Evolutionary conservation across 768 basidiomycete genomes (phyloP).

Genomic region (Glaciozyma martinii): DNA sequence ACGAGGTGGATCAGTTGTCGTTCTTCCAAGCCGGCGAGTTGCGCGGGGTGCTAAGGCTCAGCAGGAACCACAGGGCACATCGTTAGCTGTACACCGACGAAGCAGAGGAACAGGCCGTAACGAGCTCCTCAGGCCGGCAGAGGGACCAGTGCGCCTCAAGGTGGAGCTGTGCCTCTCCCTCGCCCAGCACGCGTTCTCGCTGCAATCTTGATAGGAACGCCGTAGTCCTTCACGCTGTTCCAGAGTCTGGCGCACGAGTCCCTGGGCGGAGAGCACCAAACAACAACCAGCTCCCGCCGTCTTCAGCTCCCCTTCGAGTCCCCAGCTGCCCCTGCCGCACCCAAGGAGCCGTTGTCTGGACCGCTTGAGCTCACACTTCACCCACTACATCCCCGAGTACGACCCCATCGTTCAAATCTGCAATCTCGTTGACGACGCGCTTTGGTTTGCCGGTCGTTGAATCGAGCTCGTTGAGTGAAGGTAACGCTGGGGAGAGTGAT

Average conservation of each 20-base stretch:
- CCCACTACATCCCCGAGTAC: slow-evolving; percentile 62
- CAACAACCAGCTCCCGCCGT: not conserved
- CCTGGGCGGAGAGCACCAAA: no score
- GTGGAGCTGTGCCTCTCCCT: no score
- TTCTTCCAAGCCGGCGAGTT: slow-evolving; percentile 1
- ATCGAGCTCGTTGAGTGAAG: not conserved
- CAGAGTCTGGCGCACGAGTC: no score
- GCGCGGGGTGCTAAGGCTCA: not conserved
- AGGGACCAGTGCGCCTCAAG: no score
- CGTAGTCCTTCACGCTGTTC: no score
- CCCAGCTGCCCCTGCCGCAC: not conserved
- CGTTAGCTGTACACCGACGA: no score
- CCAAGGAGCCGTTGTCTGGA: slow-evolving; percentile 40
- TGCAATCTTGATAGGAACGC: no score
- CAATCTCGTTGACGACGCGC: slow-evolving; percentile 35
- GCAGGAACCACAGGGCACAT: not conserved
- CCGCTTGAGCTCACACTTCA: slow-evolving; percentile 13
- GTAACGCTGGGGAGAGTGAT: not conserved
- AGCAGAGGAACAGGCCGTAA: no score
- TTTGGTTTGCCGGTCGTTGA: not conserved
- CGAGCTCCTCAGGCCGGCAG: no score
- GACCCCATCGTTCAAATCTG: slow-evolving; percentile 71
- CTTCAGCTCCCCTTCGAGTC: not conserved
- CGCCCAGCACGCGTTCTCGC: no score
- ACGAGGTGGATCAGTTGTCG: not conserved